Evolutionary conservation across 371 early-diverging fungal genomes (phyloP).

Genomic region (Syncephalis fuscata): DNA sequence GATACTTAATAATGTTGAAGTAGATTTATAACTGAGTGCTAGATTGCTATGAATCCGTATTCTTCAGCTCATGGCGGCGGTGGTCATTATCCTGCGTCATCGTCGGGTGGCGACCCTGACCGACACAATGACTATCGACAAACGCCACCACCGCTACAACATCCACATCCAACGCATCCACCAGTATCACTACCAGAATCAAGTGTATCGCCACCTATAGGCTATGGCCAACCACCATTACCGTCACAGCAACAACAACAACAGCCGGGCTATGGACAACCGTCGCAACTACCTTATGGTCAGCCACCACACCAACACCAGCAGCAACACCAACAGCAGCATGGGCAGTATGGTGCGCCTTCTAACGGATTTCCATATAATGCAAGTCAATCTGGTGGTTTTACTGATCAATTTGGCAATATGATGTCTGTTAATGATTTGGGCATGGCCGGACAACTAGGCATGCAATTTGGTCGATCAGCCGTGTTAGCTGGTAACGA

Average conservation of each 20-base stretch:
- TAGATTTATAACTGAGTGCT: no score
- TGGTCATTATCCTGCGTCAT: no score
- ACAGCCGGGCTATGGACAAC: slow-evolving; percentile 10
- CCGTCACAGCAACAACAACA: slow-evolving; percentile 12
- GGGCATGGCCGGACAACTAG: slow-evolving; percentile 75
- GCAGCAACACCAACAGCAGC: slow-evolving; percentile 15
- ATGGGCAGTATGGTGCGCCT: slow-evolving; percentile 15
- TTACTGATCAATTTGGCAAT: background rate
- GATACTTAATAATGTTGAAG: no score
- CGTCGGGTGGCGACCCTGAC: no score
- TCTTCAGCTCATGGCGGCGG: no score
- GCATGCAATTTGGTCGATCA: slow-evolving; percentile 86
- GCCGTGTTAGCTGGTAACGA: slow-evolving; percentile 80
- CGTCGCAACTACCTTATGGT: slow-evolving; percentile 6
- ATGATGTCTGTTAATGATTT: slow-evolving; percentile 30
- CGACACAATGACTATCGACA: slow-evolving; percentile 1
- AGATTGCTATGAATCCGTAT: no score
- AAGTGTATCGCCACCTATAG: slow-evolving; percentile 7
- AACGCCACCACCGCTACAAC: slow-evolving; percentile 52
- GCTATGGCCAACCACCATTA: slow-evolving; percentile 11
- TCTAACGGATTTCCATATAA: slow-evolving; percentile 18
- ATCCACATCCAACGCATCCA: slow-evolving; percentile 50
- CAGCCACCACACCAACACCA: slow-evolving; percentile 20
- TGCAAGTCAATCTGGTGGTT: background rate
- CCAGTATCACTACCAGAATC: slow-evolving; percentile 37